phyloP scores from a whole-genome alignment of 352 stramenopile genomes.

The Thalassiosira delicatula region DNA sequence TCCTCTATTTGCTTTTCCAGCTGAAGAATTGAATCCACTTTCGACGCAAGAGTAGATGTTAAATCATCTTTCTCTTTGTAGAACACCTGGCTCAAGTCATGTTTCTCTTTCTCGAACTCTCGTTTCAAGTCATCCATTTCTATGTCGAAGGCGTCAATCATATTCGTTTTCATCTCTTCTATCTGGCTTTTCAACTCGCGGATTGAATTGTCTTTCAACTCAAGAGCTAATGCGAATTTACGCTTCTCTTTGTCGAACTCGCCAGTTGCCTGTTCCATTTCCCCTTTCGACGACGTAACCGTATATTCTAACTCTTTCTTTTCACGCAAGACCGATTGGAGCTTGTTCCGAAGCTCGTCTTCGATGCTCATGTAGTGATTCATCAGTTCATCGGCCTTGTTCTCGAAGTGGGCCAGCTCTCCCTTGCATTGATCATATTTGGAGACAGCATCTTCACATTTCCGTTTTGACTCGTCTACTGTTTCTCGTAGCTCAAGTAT shows the following conservation, averaged over 20 bases:
- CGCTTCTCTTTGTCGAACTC: constrained; percentile 53
- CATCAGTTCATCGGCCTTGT: constrained; percentile 49
- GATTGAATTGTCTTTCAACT: constrained; percentile 37
- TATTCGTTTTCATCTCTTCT: constrained; percentile 21
- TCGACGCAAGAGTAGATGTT: constrained; percentile 9
- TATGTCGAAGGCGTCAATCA: constrained; percentile 20
- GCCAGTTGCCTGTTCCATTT: constrained; percentile 45
- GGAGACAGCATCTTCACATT: too few relatives aligned
- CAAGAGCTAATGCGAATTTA: constrained; percentile 37
- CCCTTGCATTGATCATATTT: too few relatives aligned
- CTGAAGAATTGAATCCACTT: neutral
- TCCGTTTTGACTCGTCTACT: too few relatives aligned
- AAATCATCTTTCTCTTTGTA: constrained; percentile 5
- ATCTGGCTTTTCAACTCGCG: constrained; percentile 26
- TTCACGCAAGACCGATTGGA: constrained; percentile 47
- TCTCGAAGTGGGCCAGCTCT: too few relatives aligned
- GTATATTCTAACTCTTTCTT: constrained; percentile 42
- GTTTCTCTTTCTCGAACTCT: too few relatives aligned
- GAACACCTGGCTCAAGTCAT: too few relatives aligned
- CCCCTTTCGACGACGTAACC: constrained; percentile 31
- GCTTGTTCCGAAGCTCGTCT: constrained; percentile 55
- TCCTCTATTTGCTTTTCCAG: neutral
- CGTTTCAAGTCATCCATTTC: constrained; percentile 40
- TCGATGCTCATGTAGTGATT: constrained; percentile 69
- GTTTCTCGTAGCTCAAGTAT: too few relatives aligned